Evolutionary conservation across 129 eudicot genomes (phyloP).

Genomic region (Flaveria robusta): DNA sequence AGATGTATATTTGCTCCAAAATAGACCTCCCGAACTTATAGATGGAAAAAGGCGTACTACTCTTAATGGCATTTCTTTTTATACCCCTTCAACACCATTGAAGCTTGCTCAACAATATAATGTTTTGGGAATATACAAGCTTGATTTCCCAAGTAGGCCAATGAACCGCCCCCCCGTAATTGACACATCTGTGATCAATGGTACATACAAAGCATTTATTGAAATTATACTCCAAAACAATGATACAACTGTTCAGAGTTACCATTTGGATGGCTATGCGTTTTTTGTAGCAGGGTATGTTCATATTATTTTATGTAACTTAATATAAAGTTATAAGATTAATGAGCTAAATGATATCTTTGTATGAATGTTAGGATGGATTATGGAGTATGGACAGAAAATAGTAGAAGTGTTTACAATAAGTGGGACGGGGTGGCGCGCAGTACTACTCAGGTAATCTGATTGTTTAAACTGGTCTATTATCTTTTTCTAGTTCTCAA

Average conservation of each 20-base stretch:
- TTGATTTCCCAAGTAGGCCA: constrained; percentile 79
- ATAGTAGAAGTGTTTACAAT: constrained; percentile 81
- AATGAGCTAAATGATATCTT: not conserved
- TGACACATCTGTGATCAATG: constrained; percentile 84
- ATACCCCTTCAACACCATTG: constrained; percentile 83
- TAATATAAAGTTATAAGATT: constrained; percentile 6
- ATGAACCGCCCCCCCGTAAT: constrained; percentile 81
- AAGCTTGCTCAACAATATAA: constrained; percentile 89
- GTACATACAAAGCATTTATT: constrained; percentile 70
- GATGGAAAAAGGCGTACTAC: constrained; percentile 81
- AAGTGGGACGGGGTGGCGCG: constrained; percentile 98
- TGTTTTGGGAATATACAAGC: constrained; percentile 82
- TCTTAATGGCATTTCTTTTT: constrained; percentile 82
- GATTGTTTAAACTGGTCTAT: not conserved
- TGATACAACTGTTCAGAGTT: constrained; percentile 76
- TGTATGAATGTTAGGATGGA: constrained; percentile 64
- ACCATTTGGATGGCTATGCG: constrained; percentile 95
- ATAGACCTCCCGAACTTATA: constrained; percentile 78
- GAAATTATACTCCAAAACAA: constrained; percentile 92
- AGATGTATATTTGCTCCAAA: constrained; percentile 75
- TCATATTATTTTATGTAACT: not conserved
- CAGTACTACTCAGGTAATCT: constrained; percentile 80
- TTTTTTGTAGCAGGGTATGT: constrained; percentile 93
- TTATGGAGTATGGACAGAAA: constrained; percentile 89
- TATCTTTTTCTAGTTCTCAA: not conserved